Conservation (phyloP, 1,284 basidiomycete species). For the Afroboletus lepidellus region DNA sequence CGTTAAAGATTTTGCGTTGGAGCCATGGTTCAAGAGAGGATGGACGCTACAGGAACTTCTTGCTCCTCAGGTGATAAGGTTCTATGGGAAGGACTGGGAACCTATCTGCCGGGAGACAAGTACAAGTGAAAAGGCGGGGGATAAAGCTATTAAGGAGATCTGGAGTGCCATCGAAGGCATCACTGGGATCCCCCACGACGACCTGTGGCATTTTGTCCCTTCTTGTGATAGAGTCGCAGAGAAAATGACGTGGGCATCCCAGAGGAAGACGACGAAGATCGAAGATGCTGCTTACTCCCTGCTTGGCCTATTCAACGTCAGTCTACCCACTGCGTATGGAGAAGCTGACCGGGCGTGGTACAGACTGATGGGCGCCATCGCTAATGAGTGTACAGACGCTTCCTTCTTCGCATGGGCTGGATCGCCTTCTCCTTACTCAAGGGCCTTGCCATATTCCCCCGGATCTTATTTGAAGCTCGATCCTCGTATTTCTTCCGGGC, state of each 20-base stretch:
- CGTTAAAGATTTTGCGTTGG: slow-evolving; percentile 16
- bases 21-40: slow-evolving; percentile 21
- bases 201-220: slow-evolving; percentile 16
- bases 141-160: slow-evolving; percentile 20
- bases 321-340: slow-evolving; percentile 19
- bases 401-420: slow-evolving; percentile 23
- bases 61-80: slow-evolving; percentile 16
- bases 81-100: slow-evolving; percentile 20
- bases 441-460: slow-evolving; percentile 17
- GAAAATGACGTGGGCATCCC: slow-evolving; percentile 21
- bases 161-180: slow-evolving; percentile 5
- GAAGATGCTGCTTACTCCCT: slow-evolving; percentile 22
- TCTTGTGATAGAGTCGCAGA: slow-evolving; percentile 21
- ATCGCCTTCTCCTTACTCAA: slow-evolving; percentile 16
- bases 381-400: slow-evolving; percentile 19
- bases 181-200: slow-evolving; percentile 11
- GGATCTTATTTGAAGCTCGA: slow-evolving; percentile 14
- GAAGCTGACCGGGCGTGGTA: slow-evolving; percentile 19
- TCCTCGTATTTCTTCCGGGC: not conserved
- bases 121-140: not conserved
- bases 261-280: slow-evolving; percentile 14
- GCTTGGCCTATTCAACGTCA: slow-evolving; percentile 21
- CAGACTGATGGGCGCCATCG: slow-evolving; percentile 17
- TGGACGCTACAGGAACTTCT: slow-evolving; percentile 25
- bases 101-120: slow-evolving; percentile 9